phyloP scores from a whole-genome alignment of 805 yeast genomes.

The Zygosaccharomyces siamensis region DNA sequence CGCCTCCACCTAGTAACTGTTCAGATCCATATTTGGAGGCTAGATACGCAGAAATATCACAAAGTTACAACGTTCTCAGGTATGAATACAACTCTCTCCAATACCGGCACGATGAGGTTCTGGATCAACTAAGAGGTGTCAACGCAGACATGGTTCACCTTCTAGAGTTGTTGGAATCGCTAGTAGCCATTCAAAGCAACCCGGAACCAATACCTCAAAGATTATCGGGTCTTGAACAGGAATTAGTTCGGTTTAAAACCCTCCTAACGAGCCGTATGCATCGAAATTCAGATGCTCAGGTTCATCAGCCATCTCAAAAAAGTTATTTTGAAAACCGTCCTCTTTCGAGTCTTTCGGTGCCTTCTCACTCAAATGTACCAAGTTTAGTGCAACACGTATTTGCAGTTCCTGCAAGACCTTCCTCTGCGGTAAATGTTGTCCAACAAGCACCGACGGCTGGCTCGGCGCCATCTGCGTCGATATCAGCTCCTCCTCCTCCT shows the following conservation, averaged over 20 bases:
- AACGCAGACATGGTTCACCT: constrained; percentile 51
- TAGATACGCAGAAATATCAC: constrained; percentile 37
- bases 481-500: constrained; percentile 1
- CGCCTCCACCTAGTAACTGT: background rate
- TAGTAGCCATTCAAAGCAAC: constrained; percentile 12
- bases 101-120: constrained; percentile 44
- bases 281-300: constrained; percentile 7
- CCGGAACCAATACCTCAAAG: constrained; percentile 11
- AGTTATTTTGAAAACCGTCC: constrained; percentile 7
- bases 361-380: constrained; percentile 7
- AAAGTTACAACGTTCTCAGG: constrained; percentile 36
- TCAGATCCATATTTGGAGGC: constrained; percentile 6
- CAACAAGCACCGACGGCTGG: constrained; percentile 2
- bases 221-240: constrained; percentile 12
- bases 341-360: constrained; percentile 8
- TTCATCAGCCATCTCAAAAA: constrained; percentile 13
- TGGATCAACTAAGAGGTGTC: constrained; percentile 44
- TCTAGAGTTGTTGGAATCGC: constrained; percentile 42
- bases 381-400: constrained; percentile 13
- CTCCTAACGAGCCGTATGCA: constrained; percentile 8
- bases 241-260: constrained; percentile 10
- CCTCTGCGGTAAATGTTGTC: constrained; percentile 3
- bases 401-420: constrained; percentile 13
- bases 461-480: constrained; percentile 1
- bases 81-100: constrained; percentile 42